Conservation (phyloP, 2,329 filamentous ascomycete species). For the Botryosphaeria dothidea region DNA sequence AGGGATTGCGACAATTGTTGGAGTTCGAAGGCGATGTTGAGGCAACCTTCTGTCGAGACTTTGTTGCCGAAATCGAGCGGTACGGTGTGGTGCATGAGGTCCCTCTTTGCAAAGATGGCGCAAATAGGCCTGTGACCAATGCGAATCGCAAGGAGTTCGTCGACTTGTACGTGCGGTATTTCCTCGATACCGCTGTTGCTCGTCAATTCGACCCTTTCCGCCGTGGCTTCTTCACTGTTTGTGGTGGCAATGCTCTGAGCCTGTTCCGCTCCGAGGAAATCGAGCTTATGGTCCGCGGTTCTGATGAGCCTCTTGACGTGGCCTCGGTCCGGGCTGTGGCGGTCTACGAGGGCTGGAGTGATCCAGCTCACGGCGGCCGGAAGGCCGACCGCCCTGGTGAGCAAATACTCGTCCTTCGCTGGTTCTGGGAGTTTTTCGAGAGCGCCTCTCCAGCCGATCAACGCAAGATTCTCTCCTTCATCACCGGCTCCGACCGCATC, state of each 20-base stretch:
- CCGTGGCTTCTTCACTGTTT: constrained; percentile 89
- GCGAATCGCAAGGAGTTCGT: constrained; percentile 83
- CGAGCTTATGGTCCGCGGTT: constrained; percentile 81
- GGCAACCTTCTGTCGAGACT: constrained; percentile 76
- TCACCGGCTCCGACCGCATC: constrained; percentile 88
- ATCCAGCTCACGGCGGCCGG: constrained; percentile 3
- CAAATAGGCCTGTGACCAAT: constrained; percentile 56
- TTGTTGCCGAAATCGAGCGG: constrained; percentile 73
- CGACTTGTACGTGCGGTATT: constrained; percentile 76
- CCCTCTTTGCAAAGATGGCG: constrained; percentile 68
- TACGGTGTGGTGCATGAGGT: constrained; percentile 70
- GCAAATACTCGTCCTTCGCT: constrained; percentile 58
- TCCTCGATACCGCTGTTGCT: constrained; percentile 75
- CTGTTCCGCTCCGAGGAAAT: constrained; percentile 91
- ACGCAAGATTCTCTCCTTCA: constrained; percentile 77
- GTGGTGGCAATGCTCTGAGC: constrained; percentile 81
- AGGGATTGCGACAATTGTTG: constrained; percentile 72
- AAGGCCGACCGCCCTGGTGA: constrained; percentile 41
- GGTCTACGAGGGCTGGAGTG: constrained; percentile 78
- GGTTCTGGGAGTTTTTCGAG: constrained; percentile 88
- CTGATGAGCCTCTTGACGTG: constrained; percentile 81
- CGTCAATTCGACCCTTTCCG: constrained; percentile 94
- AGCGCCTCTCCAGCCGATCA: constrained; percentile 67
- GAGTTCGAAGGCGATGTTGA: constrained; percentile 85
- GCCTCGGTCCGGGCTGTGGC: constrained; percentile 73